Evolutionary conservation across 768 basidiomycete species (phyloP).

Genomic region (Serendipita vermifera): DNA sequence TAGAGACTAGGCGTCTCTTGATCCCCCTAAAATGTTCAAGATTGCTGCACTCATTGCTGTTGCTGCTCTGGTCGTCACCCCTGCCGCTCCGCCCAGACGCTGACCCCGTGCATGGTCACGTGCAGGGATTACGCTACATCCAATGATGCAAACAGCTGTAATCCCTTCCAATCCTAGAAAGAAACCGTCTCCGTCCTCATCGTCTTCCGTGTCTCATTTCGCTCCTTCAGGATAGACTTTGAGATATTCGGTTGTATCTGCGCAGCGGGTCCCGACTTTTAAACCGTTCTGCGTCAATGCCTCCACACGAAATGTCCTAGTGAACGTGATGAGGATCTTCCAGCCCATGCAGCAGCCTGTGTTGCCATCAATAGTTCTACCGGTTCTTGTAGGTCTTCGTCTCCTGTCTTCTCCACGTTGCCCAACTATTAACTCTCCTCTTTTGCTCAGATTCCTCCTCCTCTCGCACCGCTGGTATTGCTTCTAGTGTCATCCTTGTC

Average conservation of each 20-base stretch:
- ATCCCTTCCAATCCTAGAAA: not conserved
- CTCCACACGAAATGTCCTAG: constrained; percentile 24
- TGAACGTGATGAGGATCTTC: constrained; percentile 23
- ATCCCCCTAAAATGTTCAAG: constrained; percentile 7
- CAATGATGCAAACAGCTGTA: not conserved
- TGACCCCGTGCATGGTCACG: not conserved
- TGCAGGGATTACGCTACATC: not conserved
- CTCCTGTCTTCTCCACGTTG: not conserved
- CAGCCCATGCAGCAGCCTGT: constrained; percentile 26
- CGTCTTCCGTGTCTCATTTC: not conserved
- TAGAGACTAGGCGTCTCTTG: too few relatives aligned
- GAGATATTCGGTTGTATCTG: constrained; percentile 31
- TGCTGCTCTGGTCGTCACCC: constrained; percentile 1
- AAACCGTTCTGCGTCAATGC: constrained; percentile 24
- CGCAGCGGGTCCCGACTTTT: constrained; percentile 27
- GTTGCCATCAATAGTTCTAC: constrained; percentile 13
- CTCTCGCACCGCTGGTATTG: not conserved
- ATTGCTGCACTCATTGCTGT: constrained; percentile 4
- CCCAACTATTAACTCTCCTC: too few relatives aligned
- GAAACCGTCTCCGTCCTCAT: not conserved
- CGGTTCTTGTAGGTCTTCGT: not conserved
- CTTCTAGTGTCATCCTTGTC: not conserved
- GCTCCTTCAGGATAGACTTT: constrained; percentile 22
- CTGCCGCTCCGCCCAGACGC: not conserved
- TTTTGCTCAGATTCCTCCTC: too few relatives aligned